These are phyloP conservation scores for Inga oerstediana DNA, from an alignment of 306 rosid species.

Conservation along the genomic window DNA sequence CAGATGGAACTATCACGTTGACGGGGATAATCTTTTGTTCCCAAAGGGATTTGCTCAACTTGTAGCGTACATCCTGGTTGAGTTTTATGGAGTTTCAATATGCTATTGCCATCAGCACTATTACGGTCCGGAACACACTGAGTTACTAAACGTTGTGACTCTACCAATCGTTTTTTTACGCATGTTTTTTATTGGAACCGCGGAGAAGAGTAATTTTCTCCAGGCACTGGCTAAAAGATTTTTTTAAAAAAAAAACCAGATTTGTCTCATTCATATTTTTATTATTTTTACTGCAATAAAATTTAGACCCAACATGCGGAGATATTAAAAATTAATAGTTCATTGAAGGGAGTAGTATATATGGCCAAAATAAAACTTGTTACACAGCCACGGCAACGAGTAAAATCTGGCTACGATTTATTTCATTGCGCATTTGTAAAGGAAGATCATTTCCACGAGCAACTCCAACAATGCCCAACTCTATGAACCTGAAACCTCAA, in stretches of 20 bases:
- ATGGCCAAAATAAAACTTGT: too few relatives aligned
- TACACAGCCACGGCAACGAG: not conserved
- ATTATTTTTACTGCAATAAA: too few relatives aligned
- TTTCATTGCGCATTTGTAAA: too few relatives aligned
- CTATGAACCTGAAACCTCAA: conserved; percentile 34
- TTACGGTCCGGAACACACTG: not conserved
- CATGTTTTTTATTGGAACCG: not conserved
- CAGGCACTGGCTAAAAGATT: too few relatives aligned
- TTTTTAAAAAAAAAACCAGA: too few relatives aligned
- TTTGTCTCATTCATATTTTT: not conserved
- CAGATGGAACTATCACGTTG: not conserved
- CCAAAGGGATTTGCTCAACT: not conserved
- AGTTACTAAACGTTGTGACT: not conserved
- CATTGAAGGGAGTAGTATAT: too few relatives aligned
- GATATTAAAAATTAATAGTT: too few relatives aligned
- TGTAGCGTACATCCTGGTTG: not conserved
- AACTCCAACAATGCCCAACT: conserved; percentile 42
- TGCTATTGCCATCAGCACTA: not conserved
- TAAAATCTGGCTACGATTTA: too few relatives aligned
- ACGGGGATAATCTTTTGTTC: not conserved
- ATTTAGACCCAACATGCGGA: too few relatives aligned
- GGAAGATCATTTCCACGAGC: too few relatives aligned
- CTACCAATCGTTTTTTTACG: not conserved
- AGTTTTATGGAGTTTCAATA: not conserved
- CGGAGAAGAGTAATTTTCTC: not conserved